These are phyloP conservation scores for Daedalea quercina DNA, from an alignment of 768 basidiomycete species.

Conservation along the genomic window DNA sequence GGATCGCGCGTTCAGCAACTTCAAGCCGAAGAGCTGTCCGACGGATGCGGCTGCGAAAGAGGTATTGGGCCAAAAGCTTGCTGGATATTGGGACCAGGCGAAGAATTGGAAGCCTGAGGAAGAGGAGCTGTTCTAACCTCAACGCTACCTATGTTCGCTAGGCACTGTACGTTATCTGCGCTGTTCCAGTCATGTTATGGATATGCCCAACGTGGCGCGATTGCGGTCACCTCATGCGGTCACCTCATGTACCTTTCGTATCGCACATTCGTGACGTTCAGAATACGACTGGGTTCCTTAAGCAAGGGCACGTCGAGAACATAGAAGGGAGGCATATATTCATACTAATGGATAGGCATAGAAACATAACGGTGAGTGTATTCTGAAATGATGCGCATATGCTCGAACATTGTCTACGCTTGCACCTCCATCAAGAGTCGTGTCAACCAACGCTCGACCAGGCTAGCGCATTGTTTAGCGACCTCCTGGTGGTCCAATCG, in stretches of 20 bases:
- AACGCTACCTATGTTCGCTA: background rate
- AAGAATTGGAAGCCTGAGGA: slow-evolving; percentile 87
- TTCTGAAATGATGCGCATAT: background rate
- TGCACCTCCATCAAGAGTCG: background rate
- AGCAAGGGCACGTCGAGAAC: too few relatives aligned
- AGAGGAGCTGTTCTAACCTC: slow-evolving; percentile 60
- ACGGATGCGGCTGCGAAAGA: slow-evolving; percentile 86
- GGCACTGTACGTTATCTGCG: background rate
- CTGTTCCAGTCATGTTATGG: background rate
- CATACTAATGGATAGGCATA: too few relatives aligned
- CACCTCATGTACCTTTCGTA: too few relatives aligned
- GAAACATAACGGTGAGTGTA: too few relatives aligned
- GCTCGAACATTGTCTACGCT: background rate
- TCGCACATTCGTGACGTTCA: too few relatives aligned
- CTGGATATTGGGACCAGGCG: slow-evolving; percentile 91
- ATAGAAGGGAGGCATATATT: too few relatives aligned
- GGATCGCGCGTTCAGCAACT: slow-evolving; percentile 73
- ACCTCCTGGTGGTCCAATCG: background rate
- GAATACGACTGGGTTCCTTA: too few relatives aligned
- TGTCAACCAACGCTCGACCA: background rate
- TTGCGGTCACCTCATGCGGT: too few relatives aligned
- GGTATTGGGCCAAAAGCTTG: slow-evolving; percentile 73
- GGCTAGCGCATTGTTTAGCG: background rate
- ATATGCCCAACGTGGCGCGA: too few relatives aligned
- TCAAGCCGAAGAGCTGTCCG: slow-evolving; percentile 77